Evolutionary conservation across 2,329 filamentous ascomycete genomes (phyloP), one percentile per base, ranked within the genome.

Genomic region (Knoxdaviesia proteae): DNA sequence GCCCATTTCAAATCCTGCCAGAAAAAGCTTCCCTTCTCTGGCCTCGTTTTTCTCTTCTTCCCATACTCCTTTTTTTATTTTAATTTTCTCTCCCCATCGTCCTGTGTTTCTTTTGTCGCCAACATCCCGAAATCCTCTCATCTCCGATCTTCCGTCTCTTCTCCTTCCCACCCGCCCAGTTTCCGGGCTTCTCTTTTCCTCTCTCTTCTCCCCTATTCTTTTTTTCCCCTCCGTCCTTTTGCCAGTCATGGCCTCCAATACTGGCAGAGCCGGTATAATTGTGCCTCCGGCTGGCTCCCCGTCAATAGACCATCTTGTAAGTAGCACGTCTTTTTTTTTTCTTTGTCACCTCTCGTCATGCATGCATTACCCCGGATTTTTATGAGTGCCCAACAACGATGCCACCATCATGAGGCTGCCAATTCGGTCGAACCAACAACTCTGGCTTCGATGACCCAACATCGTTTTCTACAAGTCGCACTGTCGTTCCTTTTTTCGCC

Each of bases 221-320:
- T 41, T n/a, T 20, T 36, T 32, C 31, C 10, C 38, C 34, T 8
- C 36, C 33, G 34, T 41, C 30, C 33, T 11, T 29, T 29, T 40
- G 32, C 7, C 8, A 38, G 43, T 39, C 34, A 45, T 45, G 44
- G 41, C 44, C n/a, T 40, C 41, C 10, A n/a, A 31, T 8, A 34
- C 43, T 31, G 43, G 43, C 10, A 44, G 40, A 30, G 43, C 43
- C 20, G 43, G 43, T 35, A 30, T 42, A 39, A 42, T 39, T 39
- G 32, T 42, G 30, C 38, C 37, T n/a, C 37, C 40, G 7, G 36
- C 30, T 31, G 38, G 32, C 34, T 11, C 38, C 20, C 29, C 32
- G 20, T 40, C 33, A 32, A 41, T 29, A 6, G 38, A 43, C 29
- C 41, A 41, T 34, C 34, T 44, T 31, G 40, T 41, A 41, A 35